Conservation (phyloP, 2,329 filamentous ascomycete species). For the Colletotrichum orbiculare region DNA sequence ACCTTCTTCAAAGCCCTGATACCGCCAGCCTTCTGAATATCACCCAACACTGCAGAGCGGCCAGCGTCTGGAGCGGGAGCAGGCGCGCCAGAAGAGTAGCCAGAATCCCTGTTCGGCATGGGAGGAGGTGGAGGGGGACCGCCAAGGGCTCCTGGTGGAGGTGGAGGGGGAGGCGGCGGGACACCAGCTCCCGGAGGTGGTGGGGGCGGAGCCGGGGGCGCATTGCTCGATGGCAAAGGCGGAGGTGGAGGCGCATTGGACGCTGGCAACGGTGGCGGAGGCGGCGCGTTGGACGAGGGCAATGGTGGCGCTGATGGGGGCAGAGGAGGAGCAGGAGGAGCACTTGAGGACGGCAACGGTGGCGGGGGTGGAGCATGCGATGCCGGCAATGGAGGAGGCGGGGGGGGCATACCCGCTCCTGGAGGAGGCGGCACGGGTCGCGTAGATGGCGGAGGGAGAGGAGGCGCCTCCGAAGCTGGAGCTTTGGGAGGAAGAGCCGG, state of each 20-base stretch:
- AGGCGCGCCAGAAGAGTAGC: constrained; percentile 65
- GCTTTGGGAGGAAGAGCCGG: constrained; percentile 62
- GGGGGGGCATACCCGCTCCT: constrained; percentile 50
- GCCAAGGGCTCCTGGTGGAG: constrained; percentile 49
- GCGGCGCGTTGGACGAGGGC: constrained; percentile 38
- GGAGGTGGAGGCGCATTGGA: constrained; percentile 49
- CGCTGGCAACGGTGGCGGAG: constrained; percentile 51
- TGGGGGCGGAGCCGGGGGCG: constrained; percentile 49
- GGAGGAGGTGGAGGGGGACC: constrained; percentile 63
- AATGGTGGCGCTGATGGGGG: constrained; percentile 42
- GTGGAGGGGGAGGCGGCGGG: constrained; percentile 49
- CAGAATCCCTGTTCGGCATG: constrained; percentile 68
- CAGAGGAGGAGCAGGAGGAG: constrained; percentile 50
- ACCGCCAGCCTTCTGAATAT: constrained; percentile 77
- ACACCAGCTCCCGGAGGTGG: constrained; percentile 52
- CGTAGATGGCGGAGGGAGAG: constrained; percentile 62
- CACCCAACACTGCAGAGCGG: constrained; percentile 73
- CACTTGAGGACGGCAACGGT: constrained; percentile 38
- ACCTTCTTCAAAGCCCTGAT: constrained; percentile 81
- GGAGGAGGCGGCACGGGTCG: constrained; percentile 66
- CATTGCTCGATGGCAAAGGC: constrained; percentile 50
- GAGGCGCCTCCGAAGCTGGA: constrained; percentile 56
- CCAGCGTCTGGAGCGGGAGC: constrained; percentile 55
- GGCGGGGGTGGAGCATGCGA: constrained; percentile 48
- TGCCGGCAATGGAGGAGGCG: constrained; percentile 49